Evolutionary conservation across 2,329 filamentous ascomycete genomes (phyloP).

Genomic region (Alternaria panax): DNA sequence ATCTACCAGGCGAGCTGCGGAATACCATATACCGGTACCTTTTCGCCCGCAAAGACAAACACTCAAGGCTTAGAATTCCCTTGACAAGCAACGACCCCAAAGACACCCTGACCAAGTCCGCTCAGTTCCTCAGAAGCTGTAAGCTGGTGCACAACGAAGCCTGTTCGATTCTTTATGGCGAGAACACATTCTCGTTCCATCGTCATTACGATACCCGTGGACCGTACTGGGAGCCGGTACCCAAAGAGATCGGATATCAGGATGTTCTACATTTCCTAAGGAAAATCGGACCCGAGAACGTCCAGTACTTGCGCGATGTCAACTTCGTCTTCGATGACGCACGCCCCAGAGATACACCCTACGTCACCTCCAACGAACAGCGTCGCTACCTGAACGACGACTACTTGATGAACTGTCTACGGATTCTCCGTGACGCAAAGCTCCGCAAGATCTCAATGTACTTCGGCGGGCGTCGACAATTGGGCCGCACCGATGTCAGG

Average conservation of each 20-base stretch:
- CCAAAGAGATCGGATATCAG: conserved; percentile 58
- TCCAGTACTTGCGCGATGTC: conserved; percentile 56
- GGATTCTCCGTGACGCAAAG: conserved; percentile 52
- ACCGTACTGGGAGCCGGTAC: conserved; percentile 52
- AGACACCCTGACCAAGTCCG: conserved; percentile 50
- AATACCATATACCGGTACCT: conserved; percentile 57
- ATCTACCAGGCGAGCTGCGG: conserved; percentile 53
- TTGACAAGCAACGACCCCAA: not conserved
- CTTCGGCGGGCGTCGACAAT: conserved; percentile 52
- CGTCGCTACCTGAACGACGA: conserved; percentile 60
- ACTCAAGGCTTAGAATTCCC: conserved; percentile 47
- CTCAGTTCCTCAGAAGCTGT: conserved; percentile 57
- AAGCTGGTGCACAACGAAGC: conserved; percentile 56
- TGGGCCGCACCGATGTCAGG: conserved; percentile 48
- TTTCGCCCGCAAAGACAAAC: conserved; percentile 47
- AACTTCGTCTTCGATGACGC: conserved; percentile 57
- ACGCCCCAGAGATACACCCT: conserved; percentile 50
- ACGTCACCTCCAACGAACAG: conserved; percentile 49
- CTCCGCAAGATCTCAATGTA: conserved; percentile 53
- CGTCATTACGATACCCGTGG: conserved; percentile 48
- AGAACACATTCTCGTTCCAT: conserved; percentile 58
- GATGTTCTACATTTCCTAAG: conserved; percentile 56
- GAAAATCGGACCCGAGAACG: conserved; percentile 57
- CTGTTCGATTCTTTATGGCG: conserved; percentile 58
- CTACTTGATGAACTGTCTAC: conserved; percentile 55